Conservation (phyloP, 441 rosid species). For the Gossypium davidsonii region DNA sequence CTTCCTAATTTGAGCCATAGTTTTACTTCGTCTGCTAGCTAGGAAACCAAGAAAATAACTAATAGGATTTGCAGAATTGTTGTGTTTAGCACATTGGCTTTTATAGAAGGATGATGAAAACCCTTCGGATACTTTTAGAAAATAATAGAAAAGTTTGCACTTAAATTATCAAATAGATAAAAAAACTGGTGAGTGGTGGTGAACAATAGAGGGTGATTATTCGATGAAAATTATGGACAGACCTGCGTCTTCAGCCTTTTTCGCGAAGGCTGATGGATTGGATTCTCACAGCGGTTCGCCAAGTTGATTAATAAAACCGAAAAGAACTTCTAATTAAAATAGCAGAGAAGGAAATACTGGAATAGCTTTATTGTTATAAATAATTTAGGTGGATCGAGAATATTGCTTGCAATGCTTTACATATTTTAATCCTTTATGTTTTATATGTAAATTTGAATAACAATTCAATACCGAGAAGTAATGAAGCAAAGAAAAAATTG, state of each 20-base stretch:
- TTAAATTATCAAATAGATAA: neutral
- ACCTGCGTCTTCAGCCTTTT: neutral
- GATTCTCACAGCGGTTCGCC: neutral
- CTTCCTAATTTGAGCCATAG: slow-evolving; percentile 9
- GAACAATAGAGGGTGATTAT: neutral
- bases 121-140: neutral
- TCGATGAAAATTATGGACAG: neutral
- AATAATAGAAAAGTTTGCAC: neutral
- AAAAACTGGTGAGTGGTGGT: neutral
- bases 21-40: neutral
- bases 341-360: neutral
- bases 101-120: neutral
- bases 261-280: neutral
- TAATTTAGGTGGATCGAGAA: neutral
- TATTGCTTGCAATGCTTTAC: neutral
- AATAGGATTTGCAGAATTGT: neutral
- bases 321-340: neutral
- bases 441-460: too few relatives aligned
- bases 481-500: too few relatives aligned
- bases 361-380: neutral
- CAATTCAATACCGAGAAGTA: too few relatives aligned
- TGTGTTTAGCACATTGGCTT: neutral
- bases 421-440: too few relatives aligned
- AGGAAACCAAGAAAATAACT: neutral
- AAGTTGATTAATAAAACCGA: neutral